These are phyloP conservation scores for Chara braunii DNA, from an alignment of 139 green algal genomes.

Conservation along the genomic window DNA sequence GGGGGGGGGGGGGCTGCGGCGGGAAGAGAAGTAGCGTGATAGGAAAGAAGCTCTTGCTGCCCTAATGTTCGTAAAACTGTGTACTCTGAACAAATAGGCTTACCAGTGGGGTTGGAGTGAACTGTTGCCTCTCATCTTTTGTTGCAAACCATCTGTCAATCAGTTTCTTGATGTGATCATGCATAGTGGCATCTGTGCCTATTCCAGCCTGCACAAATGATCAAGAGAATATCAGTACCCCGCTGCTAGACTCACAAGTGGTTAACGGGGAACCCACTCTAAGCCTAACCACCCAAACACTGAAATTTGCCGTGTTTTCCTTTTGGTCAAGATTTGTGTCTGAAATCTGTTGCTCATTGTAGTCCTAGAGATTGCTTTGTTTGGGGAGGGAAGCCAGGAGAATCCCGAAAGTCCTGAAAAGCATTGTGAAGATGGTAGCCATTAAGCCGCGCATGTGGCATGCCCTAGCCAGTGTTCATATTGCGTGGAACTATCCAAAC, in stretches of 20 bases:
- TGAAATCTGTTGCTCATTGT: no score
- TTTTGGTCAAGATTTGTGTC: no score
- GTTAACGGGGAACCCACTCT: neutral
- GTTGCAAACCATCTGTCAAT: conserved; percentile 20
- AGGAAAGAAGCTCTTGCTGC: neutral
- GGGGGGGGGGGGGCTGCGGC: neutral
- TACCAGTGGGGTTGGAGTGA: conserved; percentile 25
- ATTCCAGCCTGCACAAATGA: conserved; percentile 60
- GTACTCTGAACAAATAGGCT: neutral
- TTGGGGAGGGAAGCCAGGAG: no score
- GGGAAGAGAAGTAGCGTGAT: neutral
- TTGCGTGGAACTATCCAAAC: no score
- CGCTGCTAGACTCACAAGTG: no score
- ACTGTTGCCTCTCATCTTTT: conserved; percentile 24
- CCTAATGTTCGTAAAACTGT: conserved; percentile 64
- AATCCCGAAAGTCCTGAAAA: no score
- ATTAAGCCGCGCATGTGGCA: no score
- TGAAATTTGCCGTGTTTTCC: neutral
- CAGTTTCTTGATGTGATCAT: conserved; percentile 49
- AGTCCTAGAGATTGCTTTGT: no score
- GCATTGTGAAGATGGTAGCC: no score
- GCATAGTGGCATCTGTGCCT: conserved; percentile 90
- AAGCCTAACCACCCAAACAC: neutral
- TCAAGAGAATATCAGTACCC: neutral
- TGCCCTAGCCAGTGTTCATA: no score